These are phyloP conservation scores for Gypsophila paniculata DNA, from an alignment of 179 eudicot genomes.

Conservation along the genomic window DNA sequence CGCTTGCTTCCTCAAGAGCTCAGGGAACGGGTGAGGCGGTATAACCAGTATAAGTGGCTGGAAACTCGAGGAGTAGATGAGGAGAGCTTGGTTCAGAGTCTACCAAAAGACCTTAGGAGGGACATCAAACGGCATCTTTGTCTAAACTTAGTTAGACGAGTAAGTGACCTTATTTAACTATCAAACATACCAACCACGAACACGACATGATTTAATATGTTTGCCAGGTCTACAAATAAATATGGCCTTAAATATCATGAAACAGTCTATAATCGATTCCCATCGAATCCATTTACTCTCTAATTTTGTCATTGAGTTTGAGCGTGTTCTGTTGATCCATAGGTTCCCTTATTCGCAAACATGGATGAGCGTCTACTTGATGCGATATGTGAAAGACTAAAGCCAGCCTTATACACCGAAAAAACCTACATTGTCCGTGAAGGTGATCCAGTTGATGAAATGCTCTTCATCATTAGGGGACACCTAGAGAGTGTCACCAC, in stretches of 20 bases:
- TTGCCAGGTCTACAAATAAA: not conserved
- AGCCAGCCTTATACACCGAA: slow-evolving; percentile 44
- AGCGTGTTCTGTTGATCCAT: not conserved
- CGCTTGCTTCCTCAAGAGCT: slow-evolving; percentile 50
- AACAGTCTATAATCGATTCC: not conserved
- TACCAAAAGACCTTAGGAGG: slow-evolving; percentile 45
- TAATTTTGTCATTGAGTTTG: not conserved
- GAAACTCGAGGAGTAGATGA: slow-evolving; percentile 53
- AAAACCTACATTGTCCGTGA: slow-evolving; percentile 42
- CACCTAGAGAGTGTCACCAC: slow-evolving; percentile 54
- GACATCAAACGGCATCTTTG: slow-evolving; percentile 54
- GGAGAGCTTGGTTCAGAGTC: slow-evolving; percentile 43
- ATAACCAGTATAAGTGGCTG: slow-evolving; percentile 50
- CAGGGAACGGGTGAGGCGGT: slow-evolving; percentile 44
- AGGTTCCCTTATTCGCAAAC: slow-evolving; percentile 49
- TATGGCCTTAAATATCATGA: too few relatives aligned
- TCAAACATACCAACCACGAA: not conserved
- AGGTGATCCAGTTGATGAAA: slow-evolving; percentile 52
- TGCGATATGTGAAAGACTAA: slow-evolving; percentile 44
- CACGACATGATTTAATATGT: not conserved
- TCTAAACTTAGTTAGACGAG: slow-evolving; percentile 45
- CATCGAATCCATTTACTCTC: not conserved
- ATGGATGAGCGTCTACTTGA: slow-evolving; percentile 51
- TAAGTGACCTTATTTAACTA: slow-evolving; percentile 22
- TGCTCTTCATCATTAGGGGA: slow-evolving; percentile 51